A percentile compares a stretch with the other conserved stretches of the same genome.
phyloP scores from a whole-genome alignment of 2,329 filamentous ascomycete species.

The Penicillium sp. region DNA sequence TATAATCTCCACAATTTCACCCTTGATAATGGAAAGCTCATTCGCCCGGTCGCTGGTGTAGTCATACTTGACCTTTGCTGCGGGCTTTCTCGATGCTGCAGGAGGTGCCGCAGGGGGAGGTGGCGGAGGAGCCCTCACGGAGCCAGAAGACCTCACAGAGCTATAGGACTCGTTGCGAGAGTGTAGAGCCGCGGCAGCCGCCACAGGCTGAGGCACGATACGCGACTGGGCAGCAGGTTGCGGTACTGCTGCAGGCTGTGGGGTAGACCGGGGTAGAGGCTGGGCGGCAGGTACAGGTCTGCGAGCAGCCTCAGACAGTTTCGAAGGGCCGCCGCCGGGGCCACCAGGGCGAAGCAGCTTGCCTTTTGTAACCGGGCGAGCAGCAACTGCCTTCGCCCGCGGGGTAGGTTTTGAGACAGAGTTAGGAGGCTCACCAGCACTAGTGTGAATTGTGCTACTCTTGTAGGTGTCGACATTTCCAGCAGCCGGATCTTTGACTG shows the following conservation, averaged over 20 bases:
- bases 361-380: constrained; percentile 83
- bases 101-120: constrained; percentile 57
- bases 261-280: constrained; percentile 29
- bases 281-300: constrained; percentile 31
- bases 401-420: constrained; percentile 78
- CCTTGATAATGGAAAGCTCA: constrained; percentile 70
- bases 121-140: constrained; percentile 56
- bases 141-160: constrained; percentile 55
- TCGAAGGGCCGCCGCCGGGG: constrained; percentile 70
- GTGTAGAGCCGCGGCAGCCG: constrained; percentile 35
- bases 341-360: constrained; percentile 86
- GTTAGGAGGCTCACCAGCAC: constrained; percentile 70
- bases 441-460: constrained; percentile 81
- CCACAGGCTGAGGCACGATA: constrained; percentile 27
- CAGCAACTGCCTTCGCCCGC: constrained; percentile 73
- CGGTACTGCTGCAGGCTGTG: constrained; percentile 28
- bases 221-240: constrained; percentile 34
- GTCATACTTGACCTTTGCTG: constrained; percentile 85
- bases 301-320: constrained; percentile 44
- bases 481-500: constrained; percentile 72
- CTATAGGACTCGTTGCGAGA: constrained; percentile 47
- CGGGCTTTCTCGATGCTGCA: constrained; percentile 57
- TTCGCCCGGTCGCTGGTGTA: constrained; percentile 77
- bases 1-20: constrained; percentile 78
- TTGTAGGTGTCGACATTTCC: constrained; percentile 76